Percentiles rank a stretch among this genome's conserved stretches.
phyloP scores from a whole-genome alignment of 805 yeast genomes.

The Teunomyces lycoperdinae region DNA sequence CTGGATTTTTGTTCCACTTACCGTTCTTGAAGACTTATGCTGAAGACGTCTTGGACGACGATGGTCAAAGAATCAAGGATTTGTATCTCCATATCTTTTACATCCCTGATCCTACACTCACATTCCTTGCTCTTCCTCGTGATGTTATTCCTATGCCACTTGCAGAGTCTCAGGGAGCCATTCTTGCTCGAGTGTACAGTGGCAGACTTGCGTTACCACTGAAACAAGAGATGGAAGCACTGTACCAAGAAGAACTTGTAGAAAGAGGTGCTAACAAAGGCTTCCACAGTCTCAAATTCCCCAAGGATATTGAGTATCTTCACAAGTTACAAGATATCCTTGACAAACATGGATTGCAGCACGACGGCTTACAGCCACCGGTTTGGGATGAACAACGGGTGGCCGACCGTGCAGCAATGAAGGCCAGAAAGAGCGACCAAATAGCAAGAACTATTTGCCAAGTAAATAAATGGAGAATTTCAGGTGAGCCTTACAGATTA shows the following conservation, averaged over 20 bases:
- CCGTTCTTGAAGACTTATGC: conserved; percentile 21
- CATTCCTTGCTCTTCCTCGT: conserved; percentile 30
- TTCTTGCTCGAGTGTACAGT: conserved; percentile 30
- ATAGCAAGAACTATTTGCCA: not conserved
- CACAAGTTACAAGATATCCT: conserved; percentile 16
- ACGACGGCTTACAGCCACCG: conserved; percentile 17
- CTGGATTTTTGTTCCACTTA: conserved; percentile 21
- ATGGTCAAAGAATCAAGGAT: conserved; percentile 24
- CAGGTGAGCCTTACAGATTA: conserved; percentile 1
- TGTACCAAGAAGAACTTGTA: conserved; percentile 22
- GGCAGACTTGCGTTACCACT: conserved; percentile 29
- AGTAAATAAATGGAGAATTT: not conserved
- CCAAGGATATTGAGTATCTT: conserved; percentile 19
- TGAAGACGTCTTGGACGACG: conserved; percentile 14
- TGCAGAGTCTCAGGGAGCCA: conserved; percentile 39
- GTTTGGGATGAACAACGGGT: conserved; percentile 17
- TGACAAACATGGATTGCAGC: conserved; percentile 9
- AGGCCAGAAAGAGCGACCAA: conserved; percentile 11
- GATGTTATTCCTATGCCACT: conserved; percentile 34
- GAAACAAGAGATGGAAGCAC: conserved; percentile 19
- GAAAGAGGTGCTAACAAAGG: conserved; percentile 19
- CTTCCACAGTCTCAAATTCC: conserved; percentile 18
- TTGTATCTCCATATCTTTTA: conserved; percentile 34
- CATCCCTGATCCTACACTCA: conserved; percentile 26
- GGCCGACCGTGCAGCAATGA: conserved; percentile 12